Evolutionary conservation across 2,329 filamentous ascomycete species (phyloP), one percentile per base, ranked within the genome.

Genomic region (Fusarium hainanense): DNA sequence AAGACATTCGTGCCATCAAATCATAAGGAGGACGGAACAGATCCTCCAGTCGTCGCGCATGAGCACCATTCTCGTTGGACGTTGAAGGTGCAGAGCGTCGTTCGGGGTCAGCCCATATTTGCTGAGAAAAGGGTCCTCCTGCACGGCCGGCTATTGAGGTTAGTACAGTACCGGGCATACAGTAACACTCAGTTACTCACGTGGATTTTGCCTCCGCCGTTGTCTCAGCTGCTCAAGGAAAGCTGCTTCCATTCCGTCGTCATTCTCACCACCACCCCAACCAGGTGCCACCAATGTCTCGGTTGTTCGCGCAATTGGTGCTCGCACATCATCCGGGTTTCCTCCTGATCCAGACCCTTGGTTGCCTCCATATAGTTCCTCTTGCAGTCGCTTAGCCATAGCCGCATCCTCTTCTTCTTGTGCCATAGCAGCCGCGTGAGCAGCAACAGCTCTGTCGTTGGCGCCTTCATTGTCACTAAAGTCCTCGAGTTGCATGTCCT

Each of bases 21-120:
- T 98, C 93, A 79, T 94, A 96, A 0, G 96, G 96, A 4, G 96
- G 96, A 41, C 94, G 88, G 81, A 97, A 99, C 66, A 99, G 88
- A 77, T 98, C 93, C 40, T 95, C 94, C 6, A 99, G 89, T 74
- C 93, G 89, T 70, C 87, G 91, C 12, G 91, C 89, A 77, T 96
- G 94, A 42, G 86, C 85, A 8, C 67, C 86, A 74, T 91, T 88
- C 25, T 90, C 79, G 30, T 61, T 52, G 34, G 77, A 59, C 40
- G 62, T 52, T 37, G 77, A 60, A 43, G 73, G 63, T 18, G 72
- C 47, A 20, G 74, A 51, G 21, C 67, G 65, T 5, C 70, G 25
- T 11, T 66, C 66, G 20, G 76, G 69, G 30, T 79, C 79, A 16
- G 58, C 70, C 80, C 80, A 82, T 68, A 82, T 81, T 49, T 78